Base-by-base conservation (phyloP, 176 grass and related monocot genomes). In the Triticum timopheevii region DNA sequence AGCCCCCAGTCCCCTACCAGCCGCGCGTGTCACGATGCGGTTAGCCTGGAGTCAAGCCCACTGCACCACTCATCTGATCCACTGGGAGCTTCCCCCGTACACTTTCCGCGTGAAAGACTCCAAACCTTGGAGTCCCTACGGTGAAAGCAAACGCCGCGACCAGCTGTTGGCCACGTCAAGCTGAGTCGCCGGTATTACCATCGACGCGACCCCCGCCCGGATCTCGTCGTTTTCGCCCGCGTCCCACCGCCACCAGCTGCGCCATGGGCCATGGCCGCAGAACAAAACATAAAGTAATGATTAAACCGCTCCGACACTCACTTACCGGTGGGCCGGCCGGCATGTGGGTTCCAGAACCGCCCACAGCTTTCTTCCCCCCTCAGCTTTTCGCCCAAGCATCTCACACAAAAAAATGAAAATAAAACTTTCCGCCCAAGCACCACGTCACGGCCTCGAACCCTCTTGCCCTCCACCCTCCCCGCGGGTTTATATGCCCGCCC, bases 81-180 rank as follows among this genome's bases (percentile, higher is more conserved):
- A 36, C 31, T 17, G 2, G 12, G 63, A 65, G 13, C 3, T 17
- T 69, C 31, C 15, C 3, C 19, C 0, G 34, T 20, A 71, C 68
- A 6, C 68, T 71, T 71, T 47, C n/a, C 42, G 6, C 39, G 70
- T 16, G 70, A 39, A 68, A 45, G 20, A 7, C 36, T 22, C 70
- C 38, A 15, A 25, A 73, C 16, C 19, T n/a, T 17, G 8, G 13
- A 70, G 34, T 6, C 34, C 68, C n/a, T 27, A 42, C 40, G 40
- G 23, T 74, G 72, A 75, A 28, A 75, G 23, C 72, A 28, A 2
- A 12, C 44, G 13, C 39, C 2, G 15, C 1, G 13, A 36, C 31
- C 67, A 80, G 68, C 76, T 85, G 69, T 66, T 66, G 40, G 45
- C 69, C 77, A 81, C 88, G 69, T 89, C 78, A 69, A 27, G 61